A percentile compares a stretch with the other conserved stretches of the same genome.
Conservation (phyloP, 2,329 filamentous ascomycete species). For the Beauveria sp. region DNA sequence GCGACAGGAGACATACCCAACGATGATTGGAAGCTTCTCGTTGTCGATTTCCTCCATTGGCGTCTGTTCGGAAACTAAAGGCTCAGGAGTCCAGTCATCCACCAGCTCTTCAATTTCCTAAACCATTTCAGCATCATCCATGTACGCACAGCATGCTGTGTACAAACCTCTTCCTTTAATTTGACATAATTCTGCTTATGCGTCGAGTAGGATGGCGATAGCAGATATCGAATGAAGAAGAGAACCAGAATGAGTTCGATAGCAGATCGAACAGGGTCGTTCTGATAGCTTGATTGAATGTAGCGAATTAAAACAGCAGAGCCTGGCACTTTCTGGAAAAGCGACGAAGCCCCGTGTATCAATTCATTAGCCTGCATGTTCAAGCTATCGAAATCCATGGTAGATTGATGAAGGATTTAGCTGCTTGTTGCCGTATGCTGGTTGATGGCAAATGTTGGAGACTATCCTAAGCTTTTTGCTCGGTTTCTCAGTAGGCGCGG, state of each 20-base stretch:
- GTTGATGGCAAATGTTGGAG: background rate
- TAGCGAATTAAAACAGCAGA: constrained; percentile 93
- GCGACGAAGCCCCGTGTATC: constrained; percentile 46
- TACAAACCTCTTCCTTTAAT: constrained; percentile 63
- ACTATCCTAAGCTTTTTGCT: background rate
- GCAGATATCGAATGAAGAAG: constrained; percentile 89
- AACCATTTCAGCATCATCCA: constrained; percentile 20
- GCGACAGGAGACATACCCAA: constrained; percentile 53
- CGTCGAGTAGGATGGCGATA: constrained; percentile 88
- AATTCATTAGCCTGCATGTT: constrained; percentile 43
- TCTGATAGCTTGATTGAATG: constrained; percentile 94
- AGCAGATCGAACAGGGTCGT: constrained; percentile 87
- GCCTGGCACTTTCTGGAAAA: constrained; percentile 86
- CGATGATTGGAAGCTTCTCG: constrained; percentile 79
- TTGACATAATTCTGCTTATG: constrained; percentile 84
- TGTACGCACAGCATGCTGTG: background rate
- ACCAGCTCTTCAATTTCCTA: constrained; percentile 92
- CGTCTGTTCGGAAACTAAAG: constrained; percentile 69
- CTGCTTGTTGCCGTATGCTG: background rate
- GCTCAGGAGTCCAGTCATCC: constrained; percentile 93
- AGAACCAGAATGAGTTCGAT: constrained; percentile 91
- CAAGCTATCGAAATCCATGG: constrained; percentile 58
- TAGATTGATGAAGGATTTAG: background rate
- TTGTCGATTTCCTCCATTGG: constrained; percentile 71
- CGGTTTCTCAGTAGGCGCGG: background rate